Percentiles rank a stretch among this genome's conserved stretches.
Conservation (phyloP, 148 eudicot genomes). For the Rhododendron vialii region DNA sequence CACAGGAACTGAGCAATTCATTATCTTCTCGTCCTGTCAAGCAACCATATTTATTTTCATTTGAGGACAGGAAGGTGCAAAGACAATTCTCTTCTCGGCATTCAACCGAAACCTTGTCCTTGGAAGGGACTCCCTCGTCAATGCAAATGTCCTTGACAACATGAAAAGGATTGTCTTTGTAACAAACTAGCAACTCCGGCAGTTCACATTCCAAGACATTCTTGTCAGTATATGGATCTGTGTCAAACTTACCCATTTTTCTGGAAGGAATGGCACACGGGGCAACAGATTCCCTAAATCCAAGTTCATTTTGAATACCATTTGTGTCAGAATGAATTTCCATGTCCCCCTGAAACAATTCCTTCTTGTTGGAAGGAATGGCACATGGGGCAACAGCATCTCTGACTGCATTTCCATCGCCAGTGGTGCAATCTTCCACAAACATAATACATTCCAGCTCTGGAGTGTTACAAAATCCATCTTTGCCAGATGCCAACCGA, state of each 20-base stretch:
- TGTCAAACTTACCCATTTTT: conserved; percentile 13
- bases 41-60: conserved; percentile 16
- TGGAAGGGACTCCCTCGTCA: conserved; percentile 58
- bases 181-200: conserved; percentile 58
- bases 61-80: conserved; percentile 13
- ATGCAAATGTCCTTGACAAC: conserved; percentile 75
- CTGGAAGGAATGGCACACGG: conserved; percentile 12
- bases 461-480: conserved; percentile 40
- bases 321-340: neutral
- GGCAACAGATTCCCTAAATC: neutral
- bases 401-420: conserved; percentile 17
- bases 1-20: conserved; percentile 16
- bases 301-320: conserved; percentile 14
- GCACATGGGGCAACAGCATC: conserved; percentile 8
- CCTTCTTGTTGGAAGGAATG: conserved; percentile 7
- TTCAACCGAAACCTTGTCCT: conserved; percentile 40
- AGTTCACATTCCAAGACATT: conserved; percentile 50
- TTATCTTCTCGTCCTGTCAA: conserved; percentile 14
- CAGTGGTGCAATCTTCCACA: conserved; percentile 15
- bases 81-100: conserved; percentile 15
- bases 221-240: conserved; percentile 43
- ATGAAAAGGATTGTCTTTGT: conserved; percentile 48
- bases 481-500: conserved; percentile 35
- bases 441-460: conserved; percentile 33
- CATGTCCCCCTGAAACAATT: neutral